A percentile compares a stretch with the other conserved stretches of the same genome.
These are phyloP conservation scores for Neopestalotiopsis clavispora DNA, from an alignment of 2,329 filamentous ascomycete genomes.

Conservation along the genomic window DNA sequence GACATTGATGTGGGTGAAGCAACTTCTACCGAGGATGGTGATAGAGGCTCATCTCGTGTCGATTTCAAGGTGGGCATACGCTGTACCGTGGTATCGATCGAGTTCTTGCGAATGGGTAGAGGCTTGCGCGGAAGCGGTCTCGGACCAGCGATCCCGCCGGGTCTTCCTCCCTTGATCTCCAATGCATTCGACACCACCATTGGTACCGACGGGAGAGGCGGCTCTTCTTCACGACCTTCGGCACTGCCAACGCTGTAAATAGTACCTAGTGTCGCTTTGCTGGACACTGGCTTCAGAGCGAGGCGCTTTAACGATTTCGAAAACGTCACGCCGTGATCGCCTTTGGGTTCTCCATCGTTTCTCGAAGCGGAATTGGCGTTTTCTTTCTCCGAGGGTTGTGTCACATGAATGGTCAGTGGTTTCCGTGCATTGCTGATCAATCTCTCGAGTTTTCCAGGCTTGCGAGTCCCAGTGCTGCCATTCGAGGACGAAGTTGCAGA, in stretches of 20 bases:
- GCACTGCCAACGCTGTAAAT: slow-evolving; percentile 56
- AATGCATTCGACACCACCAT: background rate
- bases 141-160: background rate
- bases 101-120: slow-evolving; percentile 25
- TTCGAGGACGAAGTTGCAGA: slow-evolving; percentile 36
- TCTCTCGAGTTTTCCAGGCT: slow-evolving; percentile 44
- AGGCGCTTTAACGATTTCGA: slow-evolving; percentile 42
- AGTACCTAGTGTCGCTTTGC: slow-evolving; percentile 53
- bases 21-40: background rate
- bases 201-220: slow-evolving; percentile 10
- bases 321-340: slow-evolving; percentile 39
- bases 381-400: slow-evolving; percentile 37
- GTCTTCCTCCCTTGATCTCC: background rate
- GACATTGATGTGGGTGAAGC: background rate
- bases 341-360: slow-evolving; percentile 39
- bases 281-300: slow-evolving; percentile 44
- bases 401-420: slow-evolving; percentile 36
- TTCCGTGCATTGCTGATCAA: slow-evolving; percentile 42
- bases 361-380: background rate
- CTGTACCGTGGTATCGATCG: background rate
- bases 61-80: background rate
- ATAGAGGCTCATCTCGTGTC: background rate
- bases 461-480: slow-evolving; percentile 40
- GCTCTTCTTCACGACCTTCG: slow-evolving; percentile 37
- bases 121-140: slow-evolving; percentile 37